Evolutionary conservation across 192 early-diverging fungal genomes (phyloP), one percentile per base, ranked within the genome.

Genomic region (Gorgonomyces haynaldii): DNA sequence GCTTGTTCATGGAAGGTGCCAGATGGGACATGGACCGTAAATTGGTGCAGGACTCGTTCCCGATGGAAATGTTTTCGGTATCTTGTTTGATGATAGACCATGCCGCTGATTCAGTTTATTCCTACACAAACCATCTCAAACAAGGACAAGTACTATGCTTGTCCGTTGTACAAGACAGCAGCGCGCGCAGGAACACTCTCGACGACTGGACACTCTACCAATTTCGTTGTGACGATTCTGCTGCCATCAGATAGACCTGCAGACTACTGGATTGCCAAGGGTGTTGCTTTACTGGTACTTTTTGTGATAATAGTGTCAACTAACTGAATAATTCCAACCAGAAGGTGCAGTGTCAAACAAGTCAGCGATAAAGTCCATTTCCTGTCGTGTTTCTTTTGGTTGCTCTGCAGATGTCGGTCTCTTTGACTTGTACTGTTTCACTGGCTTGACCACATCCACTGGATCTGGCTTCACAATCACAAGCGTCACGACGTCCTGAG

Each of bases 51-150:
- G 76, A 79, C 38, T 72, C 76, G 24, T 71, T 69, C 47, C 67
- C 76, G 4, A 79, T 79, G 76, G 76, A 79, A 49, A 79, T 79
- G 76, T 73, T 58, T 52, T 73, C 76, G 45, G 76, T 79, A 59
- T 20, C 58, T 45, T 35, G 2, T 26, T 28, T 21, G 17, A 38
- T 34, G 35, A 19, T 49, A 79, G 76, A 51, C 58, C 6, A 72
- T 79, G 69, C 76, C 76, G 2, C 45, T 73, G 17, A 57, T 79
- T 15, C 61, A 68, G 10, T 79, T 79, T 50, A 60, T 72, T 40
- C 76, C 76, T 21, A 65, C 62, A 4, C 64, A 70, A 63, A 31
- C 30, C 5, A 31, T 31, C 5, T 5, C 5, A 8, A 21, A 43
- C 15, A 43, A 43, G 15, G 26, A 43, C 15, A 43, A 43, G 15